Base-by-base conservation (phyloP, 2,329 filamentous ascomycete species). In the Grosmannia clavigera region DNA sequence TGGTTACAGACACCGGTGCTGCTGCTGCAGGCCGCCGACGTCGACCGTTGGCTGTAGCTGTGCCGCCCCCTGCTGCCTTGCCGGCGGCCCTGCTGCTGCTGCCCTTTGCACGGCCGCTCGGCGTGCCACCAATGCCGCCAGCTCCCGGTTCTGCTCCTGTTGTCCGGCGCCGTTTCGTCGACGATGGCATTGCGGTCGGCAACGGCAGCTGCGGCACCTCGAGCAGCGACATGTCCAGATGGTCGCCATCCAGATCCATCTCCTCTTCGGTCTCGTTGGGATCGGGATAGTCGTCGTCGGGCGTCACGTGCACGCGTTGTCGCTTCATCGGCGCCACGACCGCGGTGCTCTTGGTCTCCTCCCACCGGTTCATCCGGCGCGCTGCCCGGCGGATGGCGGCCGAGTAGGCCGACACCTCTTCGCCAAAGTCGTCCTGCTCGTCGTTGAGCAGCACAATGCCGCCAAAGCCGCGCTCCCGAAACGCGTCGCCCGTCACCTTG, bases 341-440 rank as follows among this genome's bases (percentile, higher is more conserved):
- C 3, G 78, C 70, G 25, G 74, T 55, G 29, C 63, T 63, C 0
- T 70, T 66, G n/a, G 73, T 72, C 16, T 83, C 78, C 12, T 83
- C 79, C 89, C 89, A 92, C 38, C 88, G 80, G 58, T 80, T 75
- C n/a, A 92, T 74, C 50, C 89, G 79, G 33, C 89, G 79, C 25
- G 78, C 75, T 1, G 80, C 78, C 19, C 86, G 80, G 58, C 85
- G 76, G 22, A 92, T 73, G 9, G 87, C 81, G 12, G 86, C 82
- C 4, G 83, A 81, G 61, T 88, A 85, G 1, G 82, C 78, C 59
- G 80, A 79, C 6, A 83, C 78, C 70, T 92, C 87, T 70, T 92
- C 89, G 52, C 89, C 89, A 65, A 84, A 88, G 71, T 92, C 88
- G 63, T 90, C 86, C 0, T 78, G 72, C 68, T 92, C 88, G 19